A percentile compares a stretch with the other conserved stretches of the same genome.
Conservation (phyloP, 2,329 filamentous ascomycete genomes). For the Bipolaris oryzae region DNA sequence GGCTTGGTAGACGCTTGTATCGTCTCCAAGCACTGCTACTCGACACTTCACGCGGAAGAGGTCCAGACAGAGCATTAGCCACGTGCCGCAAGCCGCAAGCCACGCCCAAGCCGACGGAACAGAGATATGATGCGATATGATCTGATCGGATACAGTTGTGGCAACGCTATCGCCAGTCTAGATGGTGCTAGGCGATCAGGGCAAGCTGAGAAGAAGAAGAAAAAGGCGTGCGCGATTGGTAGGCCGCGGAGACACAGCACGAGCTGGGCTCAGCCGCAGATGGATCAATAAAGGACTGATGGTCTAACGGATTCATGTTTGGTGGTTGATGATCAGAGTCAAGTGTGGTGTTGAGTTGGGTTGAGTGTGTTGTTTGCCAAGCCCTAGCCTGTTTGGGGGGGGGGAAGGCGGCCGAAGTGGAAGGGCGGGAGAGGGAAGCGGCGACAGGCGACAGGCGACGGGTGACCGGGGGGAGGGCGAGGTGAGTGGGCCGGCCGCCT, state of each 20-base stretch:
- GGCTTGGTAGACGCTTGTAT: background rate
- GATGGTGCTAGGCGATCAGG: slow-evolving; percentile 1
- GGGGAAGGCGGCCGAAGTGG: background rate
- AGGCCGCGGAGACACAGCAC: background rate
- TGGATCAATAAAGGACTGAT: background rate
- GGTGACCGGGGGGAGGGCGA: background rate
- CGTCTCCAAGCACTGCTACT: background rate
- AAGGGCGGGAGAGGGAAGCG: background rate
- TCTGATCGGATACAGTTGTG: slow-evolving; percentile 4
- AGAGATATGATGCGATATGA: slow-evolving; percentile 6
- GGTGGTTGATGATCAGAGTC: too few relatives aligned
- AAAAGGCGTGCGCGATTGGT: slow-evolving; percentile 3
- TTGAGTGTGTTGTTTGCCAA: background rate
- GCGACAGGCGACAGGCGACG: background rate
- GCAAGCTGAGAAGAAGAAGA: slow-evolving; percentile 8
- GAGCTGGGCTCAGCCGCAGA: background rate
- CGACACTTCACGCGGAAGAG: slow-evolving; percentile 5
- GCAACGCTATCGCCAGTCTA: background rate
- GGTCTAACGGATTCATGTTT: background rate
- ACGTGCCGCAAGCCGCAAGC: slow-evolving; percentile 4
- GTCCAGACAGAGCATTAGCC: slow-evolving; percentile 2
- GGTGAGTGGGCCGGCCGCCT: slow-evolving; percentile 7
- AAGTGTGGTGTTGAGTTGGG: slow-evolving; percentile 2
- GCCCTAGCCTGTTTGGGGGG: background rate
- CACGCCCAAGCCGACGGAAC: slow-evolving; percentile 1